Conservation (phyloP, 352 stramenopile genomes). For the Lagenidium sp. region DNA sequence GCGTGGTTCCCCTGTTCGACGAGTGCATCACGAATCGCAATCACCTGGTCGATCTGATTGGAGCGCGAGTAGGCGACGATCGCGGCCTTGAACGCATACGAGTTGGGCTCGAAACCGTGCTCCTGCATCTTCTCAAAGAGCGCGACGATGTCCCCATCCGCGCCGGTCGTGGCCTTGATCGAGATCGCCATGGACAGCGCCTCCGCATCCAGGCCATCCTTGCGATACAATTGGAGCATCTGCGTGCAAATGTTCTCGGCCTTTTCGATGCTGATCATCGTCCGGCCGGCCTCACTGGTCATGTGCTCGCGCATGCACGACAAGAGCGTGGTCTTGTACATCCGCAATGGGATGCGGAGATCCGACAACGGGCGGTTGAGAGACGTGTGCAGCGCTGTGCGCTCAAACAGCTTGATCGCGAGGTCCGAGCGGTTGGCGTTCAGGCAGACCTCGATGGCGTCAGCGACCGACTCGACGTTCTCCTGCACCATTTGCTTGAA, state of each 20-base stretch:
- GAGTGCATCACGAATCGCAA: slow-evolving; percentile 35
- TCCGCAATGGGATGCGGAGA: slow-evolving; percentile 34
- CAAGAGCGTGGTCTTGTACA: slow-evolving; percentile 62
- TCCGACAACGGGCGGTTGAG: slow-evolving; percentile 15
- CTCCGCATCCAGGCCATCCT: slow-evolving; percentile 40
- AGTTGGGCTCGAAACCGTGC: slow-evolving; percentile 48
- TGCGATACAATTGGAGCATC: slow-evolving; percentile 48
- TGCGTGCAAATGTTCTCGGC: slow-evolving; percentile 49
- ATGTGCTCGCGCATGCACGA: slow-evolving; percentile 37
- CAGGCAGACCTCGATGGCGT: slow-evolving; percentile 59
- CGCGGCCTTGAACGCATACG: slow-evolving; percentile 70
- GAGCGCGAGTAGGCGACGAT: slow-evolving; percentile 63
- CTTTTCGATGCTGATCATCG: slow-evolving; percentile 22
- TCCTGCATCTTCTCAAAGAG: slow-evolving; percentile 68
- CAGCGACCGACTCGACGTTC: slow-evolving; percentile 59
- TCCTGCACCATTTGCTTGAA: slow-evolving; percentile 53
- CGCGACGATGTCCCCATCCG: slow-evolving; percentile 69
- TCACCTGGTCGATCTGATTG: slow-evolving; percentile 36
- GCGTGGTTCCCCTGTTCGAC: slow-evolving; percentile 8
- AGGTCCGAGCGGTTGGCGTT: slow-evolving; percentile 36
- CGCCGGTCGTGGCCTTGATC: slow-evolving; percentile 53
- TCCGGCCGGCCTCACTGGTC: slow-evolving; percentile 10
- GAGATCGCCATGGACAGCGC: slow-evolving; percentile 74
- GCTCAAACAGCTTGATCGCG: slow-evolving; percentile 52
- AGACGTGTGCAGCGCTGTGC: slow-evolving; percentile 29